Base-by-base conservation (phyloP, 2,329 filamentous ascomycete species). In the Aureobasidium subglaciale region DNA sequence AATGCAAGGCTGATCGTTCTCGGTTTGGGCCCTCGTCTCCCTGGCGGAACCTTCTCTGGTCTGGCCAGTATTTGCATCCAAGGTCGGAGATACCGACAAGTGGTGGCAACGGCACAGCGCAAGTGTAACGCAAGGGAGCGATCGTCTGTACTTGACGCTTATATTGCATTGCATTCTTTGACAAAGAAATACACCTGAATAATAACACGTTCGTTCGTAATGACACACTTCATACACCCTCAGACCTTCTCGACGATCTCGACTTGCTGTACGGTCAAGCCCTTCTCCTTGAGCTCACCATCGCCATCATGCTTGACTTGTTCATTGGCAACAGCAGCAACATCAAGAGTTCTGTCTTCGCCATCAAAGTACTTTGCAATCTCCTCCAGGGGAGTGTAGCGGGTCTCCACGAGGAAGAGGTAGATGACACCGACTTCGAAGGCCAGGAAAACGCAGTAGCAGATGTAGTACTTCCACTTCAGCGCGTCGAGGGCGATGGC, bases 321-420 rank as follows among this genome's bases (percentile, higher is more conserved):
- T 8, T 49, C 45, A 8, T 49, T 49, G 11, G 45, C 45, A 20
- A 49, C 32, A 49, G 45, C 45, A 49, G 45, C 45, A 4, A 49
- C 45, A 37, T 49, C 30, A 13, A 49, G 45, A 16, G 45, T 27
- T 7, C 29, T 49, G 11, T 52, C 46, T 30, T 38, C 46, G 4
- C 64, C 66, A 45, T 66, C 66, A 60, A 77, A 76, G 57, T 76
- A 72, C 24, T 67, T 65, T 20, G 70, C 69, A 10, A 77, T 63
- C 61, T 76, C 75, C 60, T 77, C 75, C 20, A 77, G 67, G 6
- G 71, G 75, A 57, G 69, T 65, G 34, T 69, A 63, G 45, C 70
- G 68, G 5, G 71, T 76, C 62, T 76, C 73, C 35, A 71, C 66
- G 58, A 71, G 69, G 59, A 66, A 60, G 55, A 64, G 62, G 58